Base-by-base conservation (phyloP, 148 eudicot genomes). In the Rhododendron molle region DNA sequence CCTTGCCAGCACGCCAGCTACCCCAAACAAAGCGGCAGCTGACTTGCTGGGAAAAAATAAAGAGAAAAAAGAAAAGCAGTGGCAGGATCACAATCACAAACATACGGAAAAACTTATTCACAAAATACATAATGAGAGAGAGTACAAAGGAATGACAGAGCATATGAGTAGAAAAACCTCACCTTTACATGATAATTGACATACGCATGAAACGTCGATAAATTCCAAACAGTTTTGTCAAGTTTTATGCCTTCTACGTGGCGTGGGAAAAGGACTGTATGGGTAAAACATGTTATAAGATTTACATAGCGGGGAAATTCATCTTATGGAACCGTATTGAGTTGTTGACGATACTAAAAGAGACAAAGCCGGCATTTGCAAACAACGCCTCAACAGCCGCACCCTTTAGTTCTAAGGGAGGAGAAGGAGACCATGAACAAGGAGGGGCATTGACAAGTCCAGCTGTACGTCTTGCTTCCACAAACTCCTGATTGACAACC, bases 121-220 rank as follows among this genome's bases (percentile, higher is more conserved):
- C 30, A 71, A 3, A 71, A 71, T 30, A 32, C 20, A 71, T 28
- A 71, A 71, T 71, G 56, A 46, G 54, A n/a, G 32, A 44, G 7
- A n/a, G 40, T 32, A 30, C 21, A 80, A 18, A 50, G 73, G 74
- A 87, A 81, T 10, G 26, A 11, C 16, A 23, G 32, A 69, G 79
- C 46, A 5, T 23, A 83, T 34, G 36, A 36, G 56, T n/a, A 30
- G 69, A 85, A 79, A 69, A 85, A 78, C 78, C 87, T 90, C 86
- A 97, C 99, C 99, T 97, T 97, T 69, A 97, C 98, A 86, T 97
- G 98, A 90, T 96, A 97, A 85, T 90, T 95, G 77, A 97, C 99
- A 87, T 93, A 95, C 20, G 99, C 98, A 90, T 92, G 93, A 87
- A 97, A 97, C 10, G 96, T 97, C 40, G 94, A 94, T 87, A 97